Conservation (phyloP, 73 alveolate species). For the Diophrys sp. region DNA sequence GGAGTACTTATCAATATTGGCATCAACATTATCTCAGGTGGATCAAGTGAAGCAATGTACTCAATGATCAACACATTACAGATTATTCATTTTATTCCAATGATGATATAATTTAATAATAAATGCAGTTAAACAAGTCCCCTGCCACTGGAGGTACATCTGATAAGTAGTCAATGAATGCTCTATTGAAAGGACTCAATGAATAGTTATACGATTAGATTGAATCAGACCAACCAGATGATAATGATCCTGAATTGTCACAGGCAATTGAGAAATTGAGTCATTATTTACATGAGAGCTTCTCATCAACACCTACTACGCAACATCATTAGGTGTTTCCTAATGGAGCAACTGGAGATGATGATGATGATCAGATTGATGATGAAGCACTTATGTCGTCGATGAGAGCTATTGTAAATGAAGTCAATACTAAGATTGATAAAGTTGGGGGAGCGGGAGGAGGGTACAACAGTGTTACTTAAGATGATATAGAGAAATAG, state of each 20-base stretch:
- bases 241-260: too few relatives aligned
- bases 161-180: too few relatives aligned
- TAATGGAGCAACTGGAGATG: not conserved
- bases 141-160: too few relatives aligned
- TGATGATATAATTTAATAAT: not conserved
- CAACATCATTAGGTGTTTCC: not conserved
- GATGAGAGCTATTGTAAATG: not conserved
- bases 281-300: not conserved
- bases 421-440: not conserved
- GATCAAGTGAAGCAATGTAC: not conserved
- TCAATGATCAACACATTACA: not conserved
- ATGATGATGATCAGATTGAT: not conserved
- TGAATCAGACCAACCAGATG: too few relatives aligned
- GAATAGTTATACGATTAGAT: too few relatives aligned
- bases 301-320: not conserved
- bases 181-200: too few relatives aligned
- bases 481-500: too few relatives aligned
- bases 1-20: not conserved
- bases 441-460: not conserved
- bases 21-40: not conserved
- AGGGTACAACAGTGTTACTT: too few relatives aligned
- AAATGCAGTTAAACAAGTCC: too few relatives aligned
- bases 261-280: not conserved
- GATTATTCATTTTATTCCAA: not conserved
- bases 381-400: not conserved